A percentile compares a stretch with the other conserved stretches of the same genome.
Evolutionary conservation across 176 grass and related monocot species (phyloP).

Genomic region (Poa annua): DNA sequence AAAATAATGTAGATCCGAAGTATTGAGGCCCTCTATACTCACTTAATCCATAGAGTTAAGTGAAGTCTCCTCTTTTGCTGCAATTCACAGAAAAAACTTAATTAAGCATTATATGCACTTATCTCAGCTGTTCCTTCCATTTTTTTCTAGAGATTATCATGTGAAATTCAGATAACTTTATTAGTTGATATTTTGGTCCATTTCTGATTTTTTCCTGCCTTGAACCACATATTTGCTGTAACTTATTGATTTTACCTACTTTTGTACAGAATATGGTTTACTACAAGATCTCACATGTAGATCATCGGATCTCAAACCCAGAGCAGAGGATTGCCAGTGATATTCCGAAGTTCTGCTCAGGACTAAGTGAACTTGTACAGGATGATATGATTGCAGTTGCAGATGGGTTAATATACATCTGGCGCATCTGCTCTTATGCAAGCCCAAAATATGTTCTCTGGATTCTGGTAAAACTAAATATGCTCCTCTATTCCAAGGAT

Average conservation of each 20-base stretch:
- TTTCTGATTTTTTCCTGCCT: not conserved
- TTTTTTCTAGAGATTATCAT: slow-evolving; percentile 31
- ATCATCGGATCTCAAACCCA: slow-evolving; percentile 85
- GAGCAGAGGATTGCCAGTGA: slow-evolving; percentile 98
- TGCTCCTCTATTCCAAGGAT: not conserved
- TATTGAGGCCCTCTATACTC: not conserved
- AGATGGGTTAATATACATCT: slow-evolving; percentile 87
- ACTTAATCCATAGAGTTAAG: slow-evolving; percentile 4
- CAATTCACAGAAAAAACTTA: not conserved
- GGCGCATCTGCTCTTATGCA: slow-evolving; percentile 95
- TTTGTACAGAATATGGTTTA: slow-evolving; percentile 95
- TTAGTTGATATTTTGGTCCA: slow-evolving; percentile 7
- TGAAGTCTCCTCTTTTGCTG: slow-evolving; percentile 26
- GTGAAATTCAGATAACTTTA: slow-evolving; percentile 16
- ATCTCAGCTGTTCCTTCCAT: slow-evolving; percentile 10
- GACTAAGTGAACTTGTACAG: slow-evolving; percentile 93
- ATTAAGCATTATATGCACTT: not conserved
- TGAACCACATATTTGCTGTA: not conserved
- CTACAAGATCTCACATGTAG: slow-evolving; percentile 98
- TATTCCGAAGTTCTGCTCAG: slow-evolving; percentile 91
- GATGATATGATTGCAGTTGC: slow-evolving; percentile 88
- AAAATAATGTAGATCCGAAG: not conserved
- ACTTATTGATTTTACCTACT: slow-evolving; percentile 16
- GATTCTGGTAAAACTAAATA: slow-evolving; percentile 88
- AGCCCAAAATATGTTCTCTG: slow-evolving; percentile 99